These are phyloP conservation scores for Elaeagnus macrophylla DNA, from an alignment of 306 rosid genomes.

Conservation along the genomic window DNA sequence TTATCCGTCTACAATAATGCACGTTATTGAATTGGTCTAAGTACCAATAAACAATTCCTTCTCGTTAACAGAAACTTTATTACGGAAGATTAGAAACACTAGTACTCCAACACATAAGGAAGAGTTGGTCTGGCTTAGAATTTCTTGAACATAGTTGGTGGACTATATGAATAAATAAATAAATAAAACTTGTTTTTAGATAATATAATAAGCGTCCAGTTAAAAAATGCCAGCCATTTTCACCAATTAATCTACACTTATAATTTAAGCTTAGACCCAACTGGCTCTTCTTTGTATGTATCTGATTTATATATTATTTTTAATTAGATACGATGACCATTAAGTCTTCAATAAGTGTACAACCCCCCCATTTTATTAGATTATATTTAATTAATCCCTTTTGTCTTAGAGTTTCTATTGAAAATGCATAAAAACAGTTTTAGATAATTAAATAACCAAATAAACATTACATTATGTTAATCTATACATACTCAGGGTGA, in stretches of 20 bases:
- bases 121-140: too few species aligned
- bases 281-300: slow-evolving; percentile 36
- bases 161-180: not conserved
- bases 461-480: too few species aligned
- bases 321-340: slow-evolving; percentile 31
- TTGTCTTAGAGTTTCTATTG: not conserved
- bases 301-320: slow-evolving; percentile 15
- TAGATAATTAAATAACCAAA: too few species aligned
- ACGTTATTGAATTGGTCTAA: too few species aligned
- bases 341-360: slow-evolving; percentile 13
- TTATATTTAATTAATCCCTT: not conserved
- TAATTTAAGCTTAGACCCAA: slow-evolving; percentile 40
- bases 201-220: not conserved
- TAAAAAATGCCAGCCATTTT: slow-evolving; percentile 11
- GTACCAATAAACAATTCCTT: too few species aligned
- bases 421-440: not conserved
- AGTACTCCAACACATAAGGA: too few species aligned
- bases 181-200: not conserved
- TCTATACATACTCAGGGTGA: too few species aligned
- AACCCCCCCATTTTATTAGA: not conserved
- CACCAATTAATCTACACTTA: slow-evolving; percentile 30
- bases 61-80: too few species aligned
- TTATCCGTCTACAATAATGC: too few species aligned
- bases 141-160: slow-evolving; percentile 1
- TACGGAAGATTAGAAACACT: too few species aligned